Evolutionary conservation across 306 rosid genomes (phyloP).

Genomic region (Castanospermum australe): DNA sequence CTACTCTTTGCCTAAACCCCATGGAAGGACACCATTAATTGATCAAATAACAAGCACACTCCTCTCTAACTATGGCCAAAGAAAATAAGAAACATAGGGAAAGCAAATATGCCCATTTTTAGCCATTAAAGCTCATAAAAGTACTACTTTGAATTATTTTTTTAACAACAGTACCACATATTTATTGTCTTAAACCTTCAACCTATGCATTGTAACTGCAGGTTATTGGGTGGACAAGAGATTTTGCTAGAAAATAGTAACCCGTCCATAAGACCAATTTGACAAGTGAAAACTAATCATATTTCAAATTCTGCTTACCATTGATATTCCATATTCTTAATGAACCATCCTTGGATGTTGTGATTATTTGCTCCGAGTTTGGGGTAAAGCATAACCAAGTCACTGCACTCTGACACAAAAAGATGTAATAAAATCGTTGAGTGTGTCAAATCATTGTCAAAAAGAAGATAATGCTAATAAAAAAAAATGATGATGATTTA

Average conservation of each 20-base stretch:
- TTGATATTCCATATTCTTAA: slow-evolving; percentile 97
- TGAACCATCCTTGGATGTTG: slow-evolving; percentile 92
- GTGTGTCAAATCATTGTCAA: not conserved
- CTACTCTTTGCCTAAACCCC: not conserved
- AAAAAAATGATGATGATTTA: not conserved
- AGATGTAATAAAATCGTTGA: slow-evolving; percentile 22
- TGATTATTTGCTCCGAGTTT: slow-evolving; percentile 86
- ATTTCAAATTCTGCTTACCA: slow-evolving; percentile 47
- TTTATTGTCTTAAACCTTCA: not conserved
- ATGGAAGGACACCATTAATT: not conserved
- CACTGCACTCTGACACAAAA: slow-evolving; percentile 81
- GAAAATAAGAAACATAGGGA: slow-evolving; percentile 1
- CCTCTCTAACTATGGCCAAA: not conserved
- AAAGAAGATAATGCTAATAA: too few relatives aligned
- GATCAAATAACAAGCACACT: slow-evolving; percentile 14
- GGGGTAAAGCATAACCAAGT: slow-evolving; percentile 96
- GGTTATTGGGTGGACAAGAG: not conserved
- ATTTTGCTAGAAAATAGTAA: not conserved
- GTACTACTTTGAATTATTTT: not conserved
- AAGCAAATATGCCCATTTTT: not conserved
- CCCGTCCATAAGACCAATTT: not conserved
- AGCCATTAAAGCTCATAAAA: slow-evolving; percentile 5
- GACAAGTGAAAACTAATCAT: slow-evolving; percentile 15
- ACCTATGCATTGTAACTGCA: not conserved
- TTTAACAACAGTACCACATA: not conserved